Base-by-base conservation (phyloP, 257 asterid species). In the Solanum tacnaense region DNA sequence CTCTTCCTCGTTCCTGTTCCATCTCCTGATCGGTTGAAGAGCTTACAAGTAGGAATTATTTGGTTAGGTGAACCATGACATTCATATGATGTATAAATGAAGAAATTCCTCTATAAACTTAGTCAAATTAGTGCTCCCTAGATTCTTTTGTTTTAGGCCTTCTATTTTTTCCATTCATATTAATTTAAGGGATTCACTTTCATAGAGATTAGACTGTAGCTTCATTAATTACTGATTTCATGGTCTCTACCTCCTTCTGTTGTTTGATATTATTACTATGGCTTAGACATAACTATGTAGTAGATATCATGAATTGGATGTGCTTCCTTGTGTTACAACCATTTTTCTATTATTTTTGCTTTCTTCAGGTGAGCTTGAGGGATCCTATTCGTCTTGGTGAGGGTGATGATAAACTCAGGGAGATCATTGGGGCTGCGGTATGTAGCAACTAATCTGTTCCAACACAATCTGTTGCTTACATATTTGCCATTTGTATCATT, bases 291-390 rank as follows among this genome's bases (percentile, higher is more conserved):
- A 46, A 81, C 6, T 29, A 46, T 46, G 7, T 46, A 27, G 38
- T 9, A 27, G 67, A 81, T 44, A 27, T 81, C 27, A 46, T 44
- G 68, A 81, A 49, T 18, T 81, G 16, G 18, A 49, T 81, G 41
- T 81, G 67, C 68, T 81, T 29, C 85, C 85, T 27, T 81, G 39
- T 81, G 27, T 81, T 46, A 9, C 15, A 27, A 27, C 39, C 31
- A 49, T 81, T 49, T 41, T 81, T 49, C 62, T 15, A 27, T 67
- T n/a, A 7, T 71, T 46, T 86, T 88, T 62, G 44, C 74, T 27
- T 34, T 68, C 74, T 88, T 87, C 96, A 97, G 99, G 99, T 96
- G 87, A 95, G 99, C 93, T 94, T 97, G 94, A 94, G 96, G 94
- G 99, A 94, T 89, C 99, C 99, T 52, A 89, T 95, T 88, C 99